Evolutionary conservation across 129 eudicot species (phyloP).

Genomic region (Pseudognaphalium luteoalbum): DNA sequence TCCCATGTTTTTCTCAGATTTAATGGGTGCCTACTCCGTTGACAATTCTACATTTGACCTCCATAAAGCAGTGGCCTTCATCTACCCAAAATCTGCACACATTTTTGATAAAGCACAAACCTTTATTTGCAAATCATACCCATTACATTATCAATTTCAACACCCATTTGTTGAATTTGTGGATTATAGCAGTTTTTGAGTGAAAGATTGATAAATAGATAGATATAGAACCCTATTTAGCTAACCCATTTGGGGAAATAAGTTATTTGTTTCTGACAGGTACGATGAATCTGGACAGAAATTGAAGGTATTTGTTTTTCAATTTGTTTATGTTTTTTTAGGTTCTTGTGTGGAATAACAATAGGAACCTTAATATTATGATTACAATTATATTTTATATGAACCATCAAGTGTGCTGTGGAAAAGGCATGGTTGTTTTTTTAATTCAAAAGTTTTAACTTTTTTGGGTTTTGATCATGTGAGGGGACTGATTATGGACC

Average conservation of each 20-base stretch:
- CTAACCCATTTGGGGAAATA: conserved; percentile 14
- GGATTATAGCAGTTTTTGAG: conserved; percentile 14
- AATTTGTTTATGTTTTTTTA: conserved; percentile 17
- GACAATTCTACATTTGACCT: conserved; percentile 20
- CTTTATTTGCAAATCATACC: conserved; percentile 19
- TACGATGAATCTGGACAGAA: conserved; percentile 47
- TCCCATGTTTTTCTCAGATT: conserved; percentile 24
- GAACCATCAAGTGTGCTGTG: conserved; percentile 47
- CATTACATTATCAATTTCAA: conserved; percentile 7
- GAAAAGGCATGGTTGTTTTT: conserved; percentile 19
- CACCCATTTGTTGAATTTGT: conserved; percentile 8
- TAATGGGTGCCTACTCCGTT: conserved; percentile 10
- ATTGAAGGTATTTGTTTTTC: conserved; percentile 16
- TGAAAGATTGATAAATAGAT: conserved; percentile 4
- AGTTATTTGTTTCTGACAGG: conserved; percentile 11
- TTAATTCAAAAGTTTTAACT: conserved; percentile 5
- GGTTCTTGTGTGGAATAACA: background rate
- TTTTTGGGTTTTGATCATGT: conserved; percentile 18
- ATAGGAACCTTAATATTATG: too few species aligned
- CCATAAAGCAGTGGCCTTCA: conserved; percentile 21
- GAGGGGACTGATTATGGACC: background rate
- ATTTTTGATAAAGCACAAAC: background rate
- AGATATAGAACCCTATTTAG: conserved; percentile 21
- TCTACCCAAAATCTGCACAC: conserved; percentile 17
- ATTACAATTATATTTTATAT: too few species aligned